Conservation (phyloP, 1,284 basidiomycete genomes). For the Sporisorium iseilematis-ciliati region DNA sequence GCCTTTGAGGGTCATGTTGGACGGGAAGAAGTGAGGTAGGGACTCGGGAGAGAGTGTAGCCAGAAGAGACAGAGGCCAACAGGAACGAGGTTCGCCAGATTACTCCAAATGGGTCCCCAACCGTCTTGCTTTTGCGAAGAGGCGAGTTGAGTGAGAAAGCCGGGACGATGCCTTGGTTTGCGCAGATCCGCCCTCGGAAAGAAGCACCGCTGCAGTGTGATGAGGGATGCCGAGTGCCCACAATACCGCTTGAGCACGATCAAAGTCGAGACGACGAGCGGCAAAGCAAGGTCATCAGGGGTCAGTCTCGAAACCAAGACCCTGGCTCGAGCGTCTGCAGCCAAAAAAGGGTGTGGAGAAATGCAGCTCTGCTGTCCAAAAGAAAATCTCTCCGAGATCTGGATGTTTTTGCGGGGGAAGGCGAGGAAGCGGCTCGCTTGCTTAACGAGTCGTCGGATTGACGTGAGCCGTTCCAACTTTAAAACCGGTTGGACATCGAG, state of each 20-base stretch:
- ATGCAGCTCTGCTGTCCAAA: not conserved
- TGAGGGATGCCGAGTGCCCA: not conserved
- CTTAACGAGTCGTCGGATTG: conserved; percentile 18
- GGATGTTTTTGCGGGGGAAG: conserved; percentile 13
- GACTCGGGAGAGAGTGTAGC: no score
- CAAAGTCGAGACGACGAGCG: not conserved
- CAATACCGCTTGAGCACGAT: not conserved
- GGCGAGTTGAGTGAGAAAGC: not conserved
- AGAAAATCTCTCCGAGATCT: conserved; percentile 33
- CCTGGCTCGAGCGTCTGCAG: conserved; percentile 10
- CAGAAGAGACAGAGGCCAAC: no score
- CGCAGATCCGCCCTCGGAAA: no score
- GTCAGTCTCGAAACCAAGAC: not conserved
- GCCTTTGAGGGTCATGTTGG: conserved; percentile 13
- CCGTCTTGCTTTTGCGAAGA: not conserved
- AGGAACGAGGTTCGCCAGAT: not conserved
- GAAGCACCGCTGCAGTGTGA: not conserved
- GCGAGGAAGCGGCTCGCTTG: conserved; percentile 3
- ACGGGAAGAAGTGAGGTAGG: not conserved
- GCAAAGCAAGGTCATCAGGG: conserved; percentile 1
- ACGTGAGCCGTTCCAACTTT: conserved; percentile 15
- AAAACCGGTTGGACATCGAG: no score
- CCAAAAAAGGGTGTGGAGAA: not conserved
- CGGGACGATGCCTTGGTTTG: not conserved
- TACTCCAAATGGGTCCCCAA: not conserved